Conservation (phyloP, 495 filamentous ascomycete species). For the Stereocaulon alpinum region DNA sequence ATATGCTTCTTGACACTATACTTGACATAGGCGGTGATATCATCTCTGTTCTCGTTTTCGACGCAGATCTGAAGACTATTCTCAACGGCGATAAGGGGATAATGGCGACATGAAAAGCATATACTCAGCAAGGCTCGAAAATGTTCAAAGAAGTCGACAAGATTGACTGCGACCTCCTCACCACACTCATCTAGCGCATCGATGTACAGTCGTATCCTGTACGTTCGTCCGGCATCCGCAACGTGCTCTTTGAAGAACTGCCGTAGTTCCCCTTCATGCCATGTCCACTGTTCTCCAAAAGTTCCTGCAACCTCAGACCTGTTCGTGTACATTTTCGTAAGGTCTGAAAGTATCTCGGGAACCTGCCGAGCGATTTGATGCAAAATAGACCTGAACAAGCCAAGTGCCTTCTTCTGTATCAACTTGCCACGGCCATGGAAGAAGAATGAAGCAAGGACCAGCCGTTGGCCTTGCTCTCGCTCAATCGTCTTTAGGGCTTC, state of each 20-base stretch:
- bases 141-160: not conserved
- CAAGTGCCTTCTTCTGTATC: not conserved
- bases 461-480: not conserved
- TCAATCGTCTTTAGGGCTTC: constrained; percentile 4
- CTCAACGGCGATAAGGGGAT: not conserved
- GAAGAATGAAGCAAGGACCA: constrained; percentile 1
- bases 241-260: not conserved
- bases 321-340: not conserved
- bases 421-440: not conserved
- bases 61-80: not conserved
- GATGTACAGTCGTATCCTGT: not conserved
- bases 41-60: not conserved
- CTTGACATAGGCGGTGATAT: not conserved
- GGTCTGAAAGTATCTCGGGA: not conserved
- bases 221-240: not conserved
- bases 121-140: not conserved
- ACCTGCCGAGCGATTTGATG: constrained; percentile 1
- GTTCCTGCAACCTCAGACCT: not conserved
- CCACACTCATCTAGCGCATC: constrained; percentile 4
- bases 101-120: constrained; percentile 2
- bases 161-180: not conserved
- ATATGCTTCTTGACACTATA: not conserved
- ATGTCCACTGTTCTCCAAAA: not conserved
- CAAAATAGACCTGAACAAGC: not conserved
- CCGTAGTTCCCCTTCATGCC: not conserved